Evolutionary conservation across 139 green algal species (phyloP).

Genomic region (Coelastrella sp.): DNA sequence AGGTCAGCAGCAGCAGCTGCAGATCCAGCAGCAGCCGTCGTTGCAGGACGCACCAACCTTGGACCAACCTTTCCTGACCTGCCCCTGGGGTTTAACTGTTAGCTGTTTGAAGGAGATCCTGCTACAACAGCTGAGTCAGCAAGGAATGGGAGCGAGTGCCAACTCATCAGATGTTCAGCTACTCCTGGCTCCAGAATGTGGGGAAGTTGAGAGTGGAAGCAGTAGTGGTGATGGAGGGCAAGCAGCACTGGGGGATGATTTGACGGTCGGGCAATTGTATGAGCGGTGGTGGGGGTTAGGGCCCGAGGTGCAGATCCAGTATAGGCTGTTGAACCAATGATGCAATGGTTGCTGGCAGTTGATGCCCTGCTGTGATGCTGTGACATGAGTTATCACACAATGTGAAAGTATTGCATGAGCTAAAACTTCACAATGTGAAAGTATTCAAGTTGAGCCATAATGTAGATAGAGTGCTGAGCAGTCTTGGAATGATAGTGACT

Average conservation of each 20-base stretch:
- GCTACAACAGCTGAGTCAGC: slow-evolving; percentile 42
- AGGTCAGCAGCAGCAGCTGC: slow-evolving; percentile 25
- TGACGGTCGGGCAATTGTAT: slow-evolving; percentile 38
- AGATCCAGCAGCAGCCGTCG: background rate
- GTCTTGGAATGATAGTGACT: too few relatives aligned
- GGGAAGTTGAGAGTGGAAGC: background rate
- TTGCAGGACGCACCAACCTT: background rate
- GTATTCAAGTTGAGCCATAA: too few relatives aligned
- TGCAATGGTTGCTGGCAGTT: too few relatives aligned
- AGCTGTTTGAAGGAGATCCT: slow-evolving; percentile 22
- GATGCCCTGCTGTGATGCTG: too few relatives aligned
- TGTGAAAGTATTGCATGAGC: too few relatives aligned
- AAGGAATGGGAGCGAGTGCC: background rate
- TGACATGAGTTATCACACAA: too few relatives aligned
- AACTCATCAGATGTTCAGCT: background rate
- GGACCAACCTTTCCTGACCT: slow-evolving; percentile 28
- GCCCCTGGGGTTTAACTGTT: slow-evolving; percentile 9
- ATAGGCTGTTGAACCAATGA: background rate
- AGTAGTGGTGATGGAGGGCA: background rate
- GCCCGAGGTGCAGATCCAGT: slow-evolving; percentile 31
- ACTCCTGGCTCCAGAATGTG: background rate
- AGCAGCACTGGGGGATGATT: slow-evolving; percentile 8
- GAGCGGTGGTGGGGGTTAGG: background rate
- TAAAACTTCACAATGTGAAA: too few relatives aligned
- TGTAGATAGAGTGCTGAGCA: too few relatives aligned